A percentile compares a stretch with the other conserved stretches of the same genome.
phyloP scores from a whole-genome alignment of 495 filamentous ascomycete species.

The Xylaria cubensis region DNA sequence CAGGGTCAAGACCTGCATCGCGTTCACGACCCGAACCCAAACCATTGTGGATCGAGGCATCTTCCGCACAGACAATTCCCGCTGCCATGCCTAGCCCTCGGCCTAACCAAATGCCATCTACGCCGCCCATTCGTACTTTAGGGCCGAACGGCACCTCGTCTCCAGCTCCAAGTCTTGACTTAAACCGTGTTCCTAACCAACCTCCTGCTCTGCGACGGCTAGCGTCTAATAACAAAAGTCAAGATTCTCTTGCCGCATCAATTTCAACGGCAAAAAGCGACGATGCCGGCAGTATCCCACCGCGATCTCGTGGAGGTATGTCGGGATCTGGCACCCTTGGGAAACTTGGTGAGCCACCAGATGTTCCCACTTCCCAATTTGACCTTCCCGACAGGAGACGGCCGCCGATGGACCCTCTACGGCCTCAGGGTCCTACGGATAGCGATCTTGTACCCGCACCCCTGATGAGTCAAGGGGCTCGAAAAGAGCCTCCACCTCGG shows the following conservation, averaged over 20 bases:
- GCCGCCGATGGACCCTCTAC: constrained; percentile 59
- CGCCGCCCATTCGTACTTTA: constrained; percentile 41
- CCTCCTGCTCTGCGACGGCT: constrained; percentile 52
- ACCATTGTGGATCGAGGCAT: constrained; percentile 16
- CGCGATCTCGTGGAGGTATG: constrained; percentile 55
- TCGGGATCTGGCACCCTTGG: constrained; percentile 45
- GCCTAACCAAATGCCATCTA: constrained; percentile 32
- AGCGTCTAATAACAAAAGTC: constrained; percentile 59
- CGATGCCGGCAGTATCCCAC: constrained; percentile 54
- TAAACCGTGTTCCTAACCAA: constrained; percentile 49
- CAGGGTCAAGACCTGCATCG: constrained; percentile 22
- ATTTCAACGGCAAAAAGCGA: constrained; percentile 51
- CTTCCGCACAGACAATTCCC: not conserved
- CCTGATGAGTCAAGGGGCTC: constrained; percentile 56
- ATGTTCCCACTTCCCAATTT: constrained; percentile 46
- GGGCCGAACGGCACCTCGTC: constrained; percentile 49
- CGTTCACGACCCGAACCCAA: constrained; percentile 28
- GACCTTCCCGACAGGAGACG: constrained; percentile 59
- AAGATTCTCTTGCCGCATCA: constrained; percentile 60
- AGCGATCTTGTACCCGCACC: constrained; percentile 59
- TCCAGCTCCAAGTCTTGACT: constrained; percentile 54
- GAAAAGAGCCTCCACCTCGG: constrained; percentile 55
- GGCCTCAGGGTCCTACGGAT: constrained; percentile 47
- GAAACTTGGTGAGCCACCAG: constrained; percentile 46
- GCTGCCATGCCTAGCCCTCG: constrained; percentile 29